Percentiles rank a stretch among this genome's conserved stretches.
Conservation (phyloP, 371 early-diverging fungal genomes). For the Haplosporangium sp. region DNA sequence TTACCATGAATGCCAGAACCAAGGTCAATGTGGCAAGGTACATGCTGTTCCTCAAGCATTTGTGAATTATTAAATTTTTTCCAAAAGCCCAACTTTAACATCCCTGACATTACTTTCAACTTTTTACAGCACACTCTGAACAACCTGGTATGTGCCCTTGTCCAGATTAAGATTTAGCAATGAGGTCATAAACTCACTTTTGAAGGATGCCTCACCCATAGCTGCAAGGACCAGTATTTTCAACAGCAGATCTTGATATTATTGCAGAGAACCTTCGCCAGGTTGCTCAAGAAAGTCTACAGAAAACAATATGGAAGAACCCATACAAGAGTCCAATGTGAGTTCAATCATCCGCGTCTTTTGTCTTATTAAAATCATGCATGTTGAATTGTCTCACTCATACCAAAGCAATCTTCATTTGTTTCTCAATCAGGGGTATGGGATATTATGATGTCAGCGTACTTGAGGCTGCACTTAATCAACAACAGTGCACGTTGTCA, state of each 20-base stretch:
- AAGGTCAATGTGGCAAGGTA: slow-evolving; percentile 57
- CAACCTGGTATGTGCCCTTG: slow-evolving; percentile 32
- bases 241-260: slow-evolving; percentile 42
- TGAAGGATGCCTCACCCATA: neutral
- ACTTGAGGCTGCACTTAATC: slow-evolving; percentile 47
- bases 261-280: slow-evolving; percentile 49
- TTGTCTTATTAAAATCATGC: neutral
- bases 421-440: slow-evolving; percentile 28
- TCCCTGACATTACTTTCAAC: neutral
- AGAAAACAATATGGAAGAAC: slow-evolving; percentile 50
- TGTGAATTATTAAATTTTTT: neutral
- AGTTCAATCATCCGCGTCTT: neutral
- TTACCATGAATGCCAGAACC: slow-evolving; percentile 51
- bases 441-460: slow-evolving; percentile 55
- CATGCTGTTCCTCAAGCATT: neutral
- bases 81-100: neutral
- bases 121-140: slow-evolving; percentile 43
- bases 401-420: neutral
- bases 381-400: neutral
- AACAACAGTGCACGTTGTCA: slow-evolving; percentile 38
- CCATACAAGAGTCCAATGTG: slow-evolving; percentile 56
- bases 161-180: too few relatives aligned
- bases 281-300: slow-evolving; percentile 42
- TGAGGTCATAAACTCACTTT: too few relatives aligned
- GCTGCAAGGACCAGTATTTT: slow-evolving; percentile 48